Percentiles rank a stretch among this genome's conserved stretches.
phyloP scores from a whole-genome alignment of 345 rosid species.

The Dipteronia sinensis region DNA sequence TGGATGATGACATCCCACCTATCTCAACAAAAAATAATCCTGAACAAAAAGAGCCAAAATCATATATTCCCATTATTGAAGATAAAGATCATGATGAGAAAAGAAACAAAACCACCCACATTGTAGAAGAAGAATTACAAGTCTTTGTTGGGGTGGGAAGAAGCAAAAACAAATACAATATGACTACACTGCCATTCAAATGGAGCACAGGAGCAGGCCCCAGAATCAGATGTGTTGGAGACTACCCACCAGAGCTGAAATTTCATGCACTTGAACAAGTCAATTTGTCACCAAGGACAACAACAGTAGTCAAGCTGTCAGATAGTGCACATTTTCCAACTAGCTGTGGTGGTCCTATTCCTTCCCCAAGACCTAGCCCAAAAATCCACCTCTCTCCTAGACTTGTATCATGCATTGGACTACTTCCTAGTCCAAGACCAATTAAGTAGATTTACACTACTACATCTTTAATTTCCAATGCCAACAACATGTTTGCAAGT shows the following conservation, averaged over 20 bases:
- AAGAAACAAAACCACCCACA: too few species aligned
- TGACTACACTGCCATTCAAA: constrained; percentile 12
- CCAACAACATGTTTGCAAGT: too few species aligned
- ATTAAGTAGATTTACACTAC: too few species aligned
- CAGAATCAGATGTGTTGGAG: constrained; percentile 43
- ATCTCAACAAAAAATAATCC: neutral
- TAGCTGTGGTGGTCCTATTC: constrained; percentile 42
- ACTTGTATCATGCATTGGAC: constrained; percentile 42
- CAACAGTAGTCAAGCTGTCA: neutral
- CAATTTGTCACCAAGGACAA: constrained; percentile 38
- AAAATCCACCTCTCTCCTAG: constrained; percentile 47
- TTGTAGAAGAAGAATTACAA: neutral
- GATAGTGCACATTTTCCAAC: neutral
- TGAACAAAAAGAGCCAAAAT: neutral
- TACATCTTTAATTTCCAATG: too few species aligned
- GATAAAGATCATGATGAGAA: neutral
- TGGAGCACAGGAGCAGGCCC: constrained; percentile 55
- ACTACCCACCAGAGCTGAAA: constrained; percentile 42
- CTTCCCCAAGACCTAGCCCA: constrained; percentile 63
- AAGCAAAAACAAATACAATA: neutral
- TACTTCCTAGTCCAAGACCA: constrained; percentile 39
- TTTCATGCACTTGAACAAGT: constrained; percentile 43
- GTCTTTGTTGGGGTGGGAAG: neutral
- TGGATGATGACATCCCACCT: constrained; percentile 39
- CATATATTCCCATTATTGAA: neutral